A percentile compares a stretch with the other conserved stretches of the same genome.
phyloP scores from a whole-genome alignment of 2,329 filamentous ascomycete genomes.

The Davidsoniella eucalypti region DNA sequence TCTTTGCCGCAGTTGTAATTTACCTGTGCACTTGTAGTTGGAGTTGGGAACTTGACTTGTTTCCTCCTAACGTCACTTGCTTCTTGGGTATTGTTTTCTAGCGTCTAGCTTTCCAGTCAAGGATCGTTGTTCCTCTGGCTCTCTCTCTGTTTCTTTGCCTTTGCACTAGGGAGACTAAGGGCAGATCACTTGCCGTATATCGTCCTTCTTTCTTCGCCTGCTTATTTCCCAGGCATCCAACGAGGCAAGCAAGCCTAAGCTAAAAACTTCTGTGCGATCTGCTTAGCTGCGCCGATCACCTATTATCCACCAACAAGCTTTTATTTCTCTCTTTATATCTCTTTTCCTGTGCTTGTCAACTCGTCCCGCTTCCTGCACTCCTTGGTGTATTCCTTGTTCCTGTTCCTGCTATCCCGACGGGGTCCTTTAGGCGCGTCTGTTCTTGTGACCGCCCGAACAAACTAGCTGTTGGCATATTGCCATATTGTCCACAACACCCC shows the following conservation, averaged over 20 bases:
- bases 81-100: neutral
- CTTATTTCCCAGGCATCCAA: neutral
- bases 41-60: neutral
- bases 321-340: neutral
- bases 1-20: neutral
- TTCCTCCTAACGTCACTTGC: neutral
- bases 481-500: neutral
- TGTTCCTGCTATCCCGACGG: neutral
- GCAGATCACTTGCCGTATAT: neutral
- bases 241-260: neutral
- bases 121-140: too few relatives aligned
- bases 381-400: neutral
- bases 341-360: conserved; percentile 2
- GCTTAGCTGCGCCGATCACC: conserved; percentile 3
- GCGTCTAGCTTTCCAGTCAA: neutral
- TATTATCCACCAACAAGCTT: neutral
- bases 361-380: conserved; percentile 1
- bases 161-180: neutral
- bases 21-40: neutral
- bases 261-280: conserved; percentile 2
- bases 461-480: neutral
- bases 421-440: too few relatives aligned
- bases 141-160: neutral
- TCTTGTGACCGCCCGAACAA: too few relatives aligned
- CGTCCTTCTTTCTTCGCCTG: neutral